Percentiles rank a stretch among this genome's conserved stretches.
These are phyloP conservation scores for Bertia moriformis DNA, from an alignment of 2,329 filamentous ascomycete genomes.

Conservation along the genomic window DNA sequence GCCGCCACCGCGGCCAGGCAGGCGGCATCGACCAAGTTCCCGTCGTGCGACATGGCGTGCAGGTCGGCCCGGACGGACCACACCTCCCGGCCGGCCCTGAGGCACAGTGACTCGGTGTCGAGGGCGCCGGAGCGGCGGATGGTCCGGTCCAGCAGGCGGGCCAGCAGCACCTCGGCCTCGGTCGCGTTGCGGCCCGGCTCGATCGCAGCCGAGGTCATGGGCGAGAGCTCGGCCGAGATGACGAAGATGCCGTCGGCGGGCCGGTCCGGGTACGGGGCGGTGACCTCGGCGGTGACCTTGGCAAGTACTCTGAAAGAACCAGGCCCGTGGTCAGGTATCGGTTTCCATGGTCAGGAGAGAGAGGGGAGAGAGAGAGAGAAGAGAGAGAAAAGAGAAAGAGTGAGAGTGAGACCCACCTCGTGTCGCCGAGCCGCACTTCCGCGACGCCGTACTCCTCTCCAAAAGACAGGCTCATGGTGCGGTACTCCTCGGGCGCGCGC, in stretches of 20 bases:
- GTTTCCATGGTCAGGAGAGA: no score
- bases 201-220: slow-evolving; percentile 82
- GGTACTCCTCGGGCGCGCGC: slow-evolving; percentile 66
- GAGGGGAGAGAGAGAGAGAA: slow-evolving; percentile 6
- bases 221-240: slow-evolving; percentile 78
- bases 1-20: slow-evolving; percentile 81
- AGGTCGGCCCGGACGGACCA: slow-evolving; percentile 85
- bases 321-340: slow-evolving; percentile 2
- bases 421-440: slow-evolving; percentile 79
- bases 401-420: slow-evolving; percentile 45
- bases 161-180: slow-evolving; percentile 72
- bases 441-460: slow-evolving; percentile 83
- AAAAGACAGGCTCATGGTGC: slow-evolving; percentile 64
- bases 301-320: slow-evolving; percentile 57
- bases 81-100: slow-evolving; percentile 78
- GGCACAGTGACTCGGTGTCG: slow-evolving; percentile 89
- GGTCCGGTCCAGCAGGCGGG: slow-evolving; percentile 82
- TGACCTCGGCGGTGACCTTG: slow-evolving; percentile 77
- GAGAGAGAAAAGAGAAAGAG: background rate
- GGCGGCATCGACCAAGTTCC: slow-evolving; percentile 72
- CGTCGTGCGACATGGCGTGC: slow-evolving; percentile 81
- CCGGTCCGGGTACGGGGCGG: slow-evolving; percentile 70
- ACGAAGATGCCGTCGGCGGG: slow-evolving; percentile 93
- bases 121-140: slow-evolving; percentile 82
- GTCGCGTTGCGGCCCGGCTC: slow-evolving; percentile 73